phyloP scores from a whole-genome alignment of 1,284 basidiomycete genomes.

The Cryptococcus neoformans region DNA sequence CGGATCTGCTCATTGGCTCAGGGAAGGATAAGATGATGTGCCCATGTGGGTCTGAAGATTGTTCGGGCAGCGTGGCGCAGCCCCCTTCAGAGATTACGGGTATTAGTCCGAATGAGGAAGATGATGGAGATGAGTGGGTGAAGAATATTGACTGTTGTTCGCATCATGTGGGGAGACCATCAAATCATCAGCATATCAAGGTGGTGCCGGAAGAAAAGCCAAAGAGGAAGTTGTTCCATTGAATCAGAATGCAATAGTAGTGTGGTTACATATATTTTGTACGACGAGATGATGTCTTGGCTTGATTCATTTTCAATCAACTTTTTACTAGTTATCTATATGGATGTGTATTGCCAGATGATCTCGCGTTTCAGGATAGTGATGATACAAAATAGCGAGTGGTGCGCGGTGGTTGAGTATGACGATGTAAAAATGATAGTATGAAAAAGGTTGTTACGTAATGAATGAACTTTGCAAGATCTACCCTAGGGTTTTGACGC shows the following conservation, averaged over 20 bases:
- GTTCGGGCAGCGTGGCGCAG: conserved; percentile 49
- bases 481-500: too few species aligned
- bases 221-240: conserved; percentile 52
- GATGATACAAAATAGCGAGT: too few species aligned
- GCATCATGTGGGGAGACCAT: conserved; percentile 39
- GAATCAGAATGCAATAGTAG: conserved; percentile 4
- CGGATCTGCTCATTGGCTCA: conserved; percentile 82
- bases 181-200: conserved; percentile 49
- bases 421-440: too few species aligned
- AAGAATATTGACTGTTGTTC: conserved; percentile 70
- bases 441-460: too few species aligned
- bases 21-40: conserved; percentile 73
- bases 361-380: too few species aligned
- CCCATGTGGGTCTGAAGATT: conserved; percentile 59
- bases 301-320: too few species aligned
- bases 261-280: neutral
- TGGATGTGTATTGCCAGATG: too few species aligned
- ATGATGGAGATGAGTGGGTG: conserved; percentile 59
- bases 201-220: conserved; percentile 49
- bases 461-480: too few species aligned
- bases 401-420: too few species aligned
- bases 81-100: conserved; percentile 46
- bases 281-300: too few species aligned
- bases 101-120: conserved; percentile 34
- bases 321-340: too few species aligned